Conservation (phyloP, 202 grass and related monocot genomes). For the Brachypodium distachyon region DNA sequence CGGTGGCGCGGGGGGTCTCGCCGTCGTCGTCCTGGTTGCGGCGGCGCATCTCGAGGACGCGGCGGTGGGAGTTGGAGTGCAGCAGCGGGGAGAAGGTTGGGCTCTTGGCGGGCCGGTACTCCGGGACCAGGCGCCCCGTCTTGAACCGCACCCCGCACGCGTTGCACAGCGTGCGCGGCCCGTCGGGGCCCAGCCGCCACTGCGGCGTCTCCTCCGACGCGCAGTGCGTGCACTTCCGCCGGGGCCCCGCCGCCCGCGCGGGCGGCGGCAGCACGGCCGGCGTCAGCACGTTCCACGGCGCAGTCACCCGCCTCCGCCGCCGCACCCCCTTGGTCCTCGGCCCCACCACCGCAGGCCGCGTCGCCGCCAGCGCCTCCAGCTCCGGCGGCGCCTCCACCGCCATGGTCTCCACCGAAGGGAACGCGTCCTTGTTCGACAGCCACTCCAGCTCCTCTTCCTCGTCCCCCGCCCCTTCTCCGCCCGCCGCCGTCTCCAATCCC, state of each 20-base stretch:
- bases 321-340: conserved; percentile 24
- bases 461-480: conserved; percentile 32
- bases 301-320: conserved; percentile 33
- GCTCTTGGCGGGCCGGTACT: conserved; percentile 87
- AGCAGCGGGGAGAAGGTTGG: conserved; percentile 80
- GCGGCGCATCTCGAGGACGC: conserved; percentile 80
- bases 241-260: conserved; percentile 15
- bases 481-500: conserved; percentile 29
- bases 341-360: conserved; percentile 18
- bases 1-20: neutral
- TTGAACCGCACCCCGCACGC: conserved; percentile 91
- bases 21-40: conserved; percentile 21
- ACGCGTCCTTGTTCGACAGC: conserved; percentile 84
- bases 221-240: conserved; percentile 85
- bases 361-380: neutral
- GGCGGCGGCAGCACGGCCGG: conserved; percentile 11
- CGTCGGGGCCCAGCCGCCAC: conserved; percentile 79
- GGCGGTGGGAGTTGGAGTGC: conserved; percentile 99
- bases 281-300: conserved; percentile 32
- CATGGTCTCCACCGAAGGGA: conserved; percentile 61
- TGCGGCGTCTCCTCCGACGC: conserved; percentile 86
- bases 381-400: conserved; percentile 4
- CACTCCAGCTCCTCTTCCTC: conserved; percentile 89
- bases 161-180: conserved; percentile 94
- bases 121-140: conserved; percentile 77